Percentiles rank a stretch among this genome's conserved stretches.
These are phyloP conservation scores for Pythium brassicae DNA, from an alignment of 352 stramenopile genomes.

Conservation along the genomic window DNA sequence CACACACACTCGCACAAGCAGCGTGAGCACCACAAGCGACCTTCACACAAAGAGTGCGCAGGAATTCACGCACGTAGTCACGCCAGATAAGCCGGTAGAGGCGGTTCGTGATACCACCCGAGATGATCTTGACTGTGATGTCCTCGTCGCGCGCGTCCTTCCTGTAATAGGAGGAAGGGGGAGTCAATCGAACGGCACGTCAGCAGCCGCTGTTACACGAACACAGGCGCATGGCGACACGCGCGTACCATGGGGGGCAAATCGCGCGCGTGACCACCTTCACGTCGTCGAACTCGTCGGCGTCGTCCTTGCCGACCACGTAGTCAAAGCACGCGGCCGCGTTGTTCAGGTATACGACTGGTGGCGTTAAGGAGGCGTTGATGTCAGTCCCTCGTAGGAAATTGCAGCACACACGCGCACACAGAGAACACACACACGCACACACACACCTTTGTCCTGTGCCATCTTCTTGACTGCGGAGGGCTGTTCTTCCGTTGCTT, in stretches of 20 bases:
- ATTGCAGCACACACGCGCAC: background rate
- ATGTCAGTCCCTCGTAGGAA: background rate
- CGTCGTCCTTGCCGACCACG: constrained; percentile 47
- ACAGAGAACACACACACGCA: background rate
- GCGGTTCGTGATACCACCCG: constrained; percentile 92
- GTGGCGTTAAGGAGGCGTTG: background rate
- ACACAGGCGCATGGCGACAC: no score
- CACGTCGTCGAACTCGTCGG: constrained; percentile 77
- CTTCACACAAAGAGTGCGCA: background rate
- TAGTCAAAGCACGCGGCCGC: constrained; percentile 66
- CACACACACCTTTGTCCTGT: constrained; percentile 6
- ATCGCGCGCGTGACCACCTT: constrained; percentile 74
- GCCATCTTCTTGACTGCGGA: background rate
- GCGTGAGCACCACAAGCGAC: background rate
- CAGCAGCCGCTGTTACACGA: no score
- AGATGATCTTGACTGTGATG: constrained; percentile 83
- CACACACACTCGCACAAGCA: background rate
- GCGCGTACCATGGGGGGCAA: constrained; percentile 45
- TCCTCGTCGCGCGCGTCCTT: constrained; percentile 44
- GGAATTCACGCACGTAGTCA: constrained; percentile 33
- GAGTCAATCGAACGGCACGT: background rate
- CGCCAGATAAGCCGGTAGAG: constrained; percentile 84
- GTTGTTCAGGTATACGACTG: constrained; percentile 84
- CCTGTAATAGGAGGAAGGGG: constrained; percentile 27
- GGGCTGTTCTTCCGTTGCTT: background rate